Conservation (phyloP, 139 green algal species). For the Chlorella sorokiniana region DNA sequence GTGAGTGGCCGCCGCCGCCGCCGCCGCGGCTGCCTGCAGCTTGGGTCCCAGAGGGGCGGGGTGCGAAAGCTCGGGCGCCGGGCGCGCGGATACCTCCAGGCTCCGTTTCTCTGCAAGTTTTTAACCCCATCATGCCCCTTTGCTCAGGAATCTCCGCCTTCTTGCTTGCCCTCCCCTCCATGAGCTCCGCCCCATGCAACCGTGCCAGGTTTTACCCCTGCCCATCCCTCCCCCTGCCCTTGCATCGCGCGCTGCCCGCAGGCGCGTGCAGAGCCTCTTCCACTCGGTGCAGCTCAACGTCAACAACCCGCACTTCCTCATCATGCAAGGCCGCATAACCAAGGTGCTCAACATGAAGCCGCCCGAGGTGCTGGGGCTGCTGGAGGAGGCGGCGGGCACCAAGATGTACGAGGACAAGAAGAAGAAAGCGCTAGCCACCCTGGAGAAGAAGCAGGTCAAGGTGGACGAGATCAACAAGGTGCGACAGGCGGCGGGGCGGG, state of each 20-base stretch:
- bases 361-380: constrained; percentile 94
- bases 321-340: constrained; percentile 99
- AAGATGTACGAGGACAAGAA: constrained; percentile 99
- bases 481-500: not conserved
- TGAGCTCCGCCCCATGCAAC: too few relatives aligned
- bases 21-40: too few relatives aligned
- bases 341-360: constrained; percentile 99
- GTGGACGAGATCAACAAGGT: constrained; percentile 97
- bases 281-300: constrained; percentile 99
- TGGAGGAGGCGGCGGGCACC: constrained; percentile 97
- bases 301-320: constrained; percentile 99
- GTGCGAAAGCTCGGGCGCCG: too few relatives aligned
- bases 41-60: too few relatives aligned
- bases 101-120: too few relatives aligned
- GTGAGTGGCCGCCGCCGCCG: constrained; percentile 40
- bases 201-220: not conserved
- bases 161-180: too few relatives aligned
- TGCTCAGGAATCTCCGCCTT: too few relatives aligned
- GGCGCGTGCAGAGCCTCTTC: constrained; percentile 96
- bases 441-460: constrained; percentile 96
- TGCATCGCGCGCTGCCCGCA: too few relatives aligned
- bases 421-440: constrained; percentile 76
- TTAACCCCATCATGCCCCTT: too few relatives aligned
- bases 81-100: too few relatives aligned
- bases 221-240: not conserved